Conservation (phyloP, 2,329 filamentous ascomycete genomes). For the Venturia carpophila region DNA sequence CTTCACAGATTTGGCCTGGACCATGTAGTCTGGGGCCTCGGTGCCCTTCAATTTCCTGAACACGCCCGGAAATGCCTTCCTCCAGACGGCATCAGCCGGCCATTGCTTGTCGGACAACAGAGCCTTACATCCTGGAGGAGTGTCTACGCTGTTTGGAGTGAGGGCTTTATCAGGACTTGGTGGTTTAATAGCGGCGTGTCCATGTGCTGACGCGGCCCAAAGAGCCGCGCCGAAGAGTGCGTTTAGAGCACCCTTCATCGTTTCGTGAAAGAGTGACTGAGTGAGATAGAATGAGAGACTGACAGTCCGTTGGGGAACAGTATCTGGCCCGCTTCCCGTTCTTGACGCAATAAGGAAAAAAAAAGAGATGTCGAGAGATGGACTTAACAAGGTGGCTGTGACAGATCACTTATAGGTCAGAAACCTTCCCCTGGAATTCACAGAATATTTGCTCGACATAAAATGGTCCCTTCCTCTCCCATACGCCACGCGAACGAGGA, state of each 20-base stretch:
- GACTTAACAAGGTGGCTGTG: no score
- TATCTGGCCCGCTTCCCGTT: not conserved
- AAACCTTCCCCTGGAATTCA: not conserved
- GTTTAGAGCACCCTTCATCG: not conserved
- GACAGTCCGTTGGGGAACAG: not conserved
- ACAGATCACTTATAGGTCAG: conserved; percentile 12
- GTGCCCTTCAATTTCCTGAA: conserved; percentile 17
- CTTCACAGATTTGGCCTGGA: conserved; percentile 15
- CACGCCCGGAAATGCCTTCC: conserved; percentile 13
- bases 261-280: not conserved
- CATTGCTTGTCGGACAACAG: conserved; percentile 18
- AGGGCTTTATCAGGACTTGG: conserved; percentile 17
- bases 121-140: conserved; percentile 18
- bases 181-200: conserved; percentile 16
- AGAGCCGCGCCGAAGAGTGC: conserved; percentile 8
- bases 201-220: not conserved
- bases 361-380: no score
- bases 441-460: conserved; percentile 9
- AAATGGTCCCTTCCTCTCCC: not conserved
- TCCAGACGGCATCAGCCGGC: conserved; percentile 14
- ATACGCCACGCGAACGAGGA: not conserved
- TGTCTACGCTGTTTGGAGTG: conserved; percentile 14
- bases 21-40: conserved; percentile 17
- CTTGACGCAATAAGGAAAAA: not conserved
- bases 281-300: conserved; percentile 7